phyloP scores from a whole-genome alignment of 805 yeast genomes.

The Candida tallmaniae region DNA sequence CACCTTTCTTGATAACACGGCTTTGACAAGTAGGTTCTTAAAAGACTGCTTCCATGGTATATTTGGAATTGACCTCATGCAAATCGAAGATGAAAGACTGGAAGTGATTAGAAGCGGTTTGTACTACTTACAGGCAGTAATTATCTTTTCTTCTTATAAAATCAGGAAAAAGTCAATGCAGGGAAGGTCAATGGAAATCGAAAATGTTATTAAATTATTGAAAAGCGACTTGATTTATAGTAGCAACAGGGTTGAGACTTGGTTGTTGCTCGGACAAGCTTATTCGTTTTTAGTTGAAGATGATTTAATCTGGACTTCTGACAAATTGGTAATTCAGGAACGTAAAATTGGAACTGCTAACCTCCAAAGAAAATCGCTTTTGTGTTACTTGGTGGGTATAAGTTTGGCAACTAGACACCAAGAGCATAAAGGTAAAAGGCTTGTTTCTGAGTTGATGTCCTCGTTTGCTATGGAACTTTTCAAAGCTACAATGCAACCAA shows the following conservation, averaged over 20 bases:
- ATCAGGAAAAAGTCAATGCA: slow-evolving; percentile 73
- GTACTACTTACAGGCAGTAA: slow-evolving; percentile 64
- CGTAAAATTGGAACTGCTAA: slow-evolving; percentile 57
- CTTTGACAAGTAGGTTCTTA: slow-evolving; percentile 42
- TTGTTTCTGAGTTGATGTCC: slow-evolving; percentile 45
- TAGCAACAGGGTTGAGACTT: slow-evolving; percentile 69
- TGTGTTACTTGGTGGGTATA: slow-evolving; percentile 74
- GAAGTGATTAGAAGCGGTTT: slow-evolving; percentile 49
- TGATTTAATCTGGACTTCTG: slow-evolving; percentile 89
- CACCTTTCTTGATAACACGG: slow-evolving; percentile 41
- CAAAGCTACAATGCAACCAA: slow-evolving; percentile 56
- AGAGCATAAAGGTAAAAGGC: slow-evolving; percentile 17
- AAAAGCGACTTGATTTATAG: slow-evolving; percentile 64
- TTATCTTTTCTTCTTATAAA: slow-evolving; percentile 64
- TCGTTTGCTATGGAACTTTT: slow-evolving; percentile 56
- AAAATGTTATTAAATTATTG: slow-evolving; percentile 63
- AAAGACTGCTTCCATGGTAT: slow-evolving; percentile 52
- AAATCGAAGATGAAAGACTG: slow-evolving; percentile 17
- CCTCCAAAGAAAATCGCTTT: slow-evolving; percentile 61
- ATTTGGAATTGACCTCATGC: slow-evolving; percentile 21
- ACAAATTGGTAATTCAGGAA: slow-evolving; percentile 62
- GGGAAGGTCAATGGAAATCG: slow-evolving; percentile 77
- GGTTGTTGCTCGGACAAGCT: slow-evolving; percentile 81
- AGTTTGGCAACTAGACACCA: slow-evolving; percentile 22
- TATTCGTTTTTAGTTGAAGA: slow-evolving; percentile 79